Conservation (phyloP, 2,329 filamentous ascomycete genomes). For the Tolypocladium inflatum region DNA sequence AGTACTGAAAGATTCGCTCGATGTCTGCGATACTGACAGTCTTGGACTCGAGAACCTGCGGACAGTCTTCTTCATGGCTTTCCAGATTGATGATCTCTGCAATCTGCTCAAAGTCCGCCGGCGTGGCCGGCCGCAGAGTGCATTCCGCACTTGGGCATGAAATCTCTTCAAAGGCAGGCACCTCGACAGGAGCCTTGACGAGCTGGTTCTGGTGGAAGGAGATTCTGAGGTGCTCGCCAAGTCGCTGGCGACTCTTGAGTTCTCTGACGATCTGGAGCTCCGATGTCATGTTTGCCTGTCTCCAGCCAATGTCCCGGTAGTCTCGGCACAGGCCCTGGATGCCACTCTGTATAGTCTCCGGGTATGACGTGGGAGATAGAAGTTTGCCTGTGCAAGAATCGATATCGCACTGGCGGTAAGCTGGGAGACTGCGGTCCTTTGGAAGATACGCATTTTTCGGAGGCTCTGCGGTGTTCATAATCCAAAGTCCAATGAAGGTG, state of each 20-base stretch:
- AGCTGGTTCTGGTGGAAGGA: not conserved
- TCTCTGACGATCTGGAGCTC: slow-evolving; percentile 15
- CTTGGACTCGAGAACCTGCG: slow-evolving; percentile 11
- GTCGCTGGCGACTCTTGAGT: slow-evolving; percentile 9
- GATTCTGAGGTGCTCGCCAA: slow-evolving; percentile 3
- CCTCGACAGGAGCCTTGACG: not conserved
- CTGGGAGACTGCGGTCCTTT: not conserved
- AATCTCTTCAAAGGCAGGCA: slow-evolving; percentile 2
- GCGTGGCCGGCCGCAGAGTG: slow-evolving; percentile 30
- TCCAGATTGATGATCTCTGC: slow-evolving; percentile 36
- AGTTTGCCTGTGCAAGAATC: slow-evolving; percentile 26
- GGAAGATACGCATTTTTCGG: not conserved
- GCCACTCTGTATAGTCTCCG: slow-evolving; percentile 14
- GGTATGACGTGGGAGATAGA: slow-evolving; percentile 20
- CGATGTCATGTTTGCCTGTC: slow-evolving; percentile 16
- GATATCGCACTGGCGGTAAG: slow-evolving; percentile 19
- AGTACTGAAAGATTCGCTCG: slow-evolving; percentile 17
- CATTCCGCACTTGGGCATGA: slow-evolving; percentile 20
- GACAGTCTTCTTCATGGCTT: slow-evolving; percentile 7
- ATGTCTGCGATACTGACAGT: slow-evolving; percentile 25
- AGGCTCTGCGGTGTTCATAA: not conserved
- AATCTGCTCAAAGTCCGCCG: slow-evolving; percentile 29
- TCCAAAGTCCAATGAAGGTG: not conserved
- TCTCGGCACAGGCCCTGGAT: slow-evolving; percentile 2
- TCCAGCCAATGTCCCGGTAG: slow-evolving; percentile 13